phyloP scores from a whole-genome alignment of 2,329 filamentous ascomycete species.

The Clonostachys solani region DNA sequence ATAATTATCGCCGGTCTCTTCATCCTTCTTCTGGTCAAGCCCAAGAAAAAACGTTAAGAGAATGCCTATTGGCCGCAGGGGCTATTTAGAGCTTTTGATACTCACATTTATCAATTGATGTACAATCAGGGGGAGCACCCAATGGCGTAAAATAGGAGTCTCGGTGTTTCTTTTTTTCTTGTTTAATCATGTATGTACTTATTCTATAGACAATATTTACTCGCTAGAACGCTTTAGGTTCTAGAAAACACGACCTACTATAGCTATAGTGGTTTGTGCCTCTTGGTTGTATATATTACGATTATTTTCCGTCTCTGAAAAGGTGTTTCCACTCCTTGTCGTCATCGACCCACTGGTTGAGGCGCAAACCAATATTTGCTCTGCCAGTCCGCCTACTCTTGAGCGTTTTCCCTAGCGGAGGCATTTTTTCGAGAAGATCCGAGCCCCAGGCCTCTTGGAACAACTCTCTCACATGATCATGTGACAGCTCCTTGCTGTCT shows the following conservation, averaged over 20 bases:
- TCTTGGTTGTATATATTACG: not conserved
- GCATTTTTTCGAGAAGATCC: slow-evolving; percentile 14
- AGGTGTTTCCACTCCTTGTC: not conserved
- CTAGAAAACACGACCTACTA: not conserved
- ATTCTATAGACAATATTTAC: not conserved
- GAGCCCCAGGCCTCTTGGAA: slow-evolving; percentile 27
- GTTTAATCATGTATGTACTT: not conserved
- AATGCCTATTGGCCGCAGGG: not conserved
- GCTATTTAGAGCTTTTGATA: not conserved
- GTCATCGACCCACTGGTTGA: not conserved
- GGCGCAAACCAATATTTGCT: no score
- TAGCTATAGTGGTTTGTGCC: not conserved
- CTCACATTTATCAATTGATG: slow-evolving; percentile 1
- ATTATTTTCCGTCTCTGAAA: slow-evolving; percentile 2
- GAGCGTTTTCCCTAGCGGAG: no score
- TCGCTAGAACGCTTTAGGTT: not conserved
- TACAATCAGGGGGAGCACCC: not conserved
- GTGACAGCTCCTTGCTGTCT: slow-evolving; percentile 21
- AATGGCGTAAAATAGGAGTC: not conserved
- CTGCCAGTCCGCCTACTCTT: no score
- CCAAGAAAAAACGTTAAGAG: slow-evolving; percentile 42
- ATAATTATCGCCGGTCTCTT: slow-evolving; percentile 83
- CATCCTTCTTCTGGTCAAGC: slow-evolving; percentile 78
- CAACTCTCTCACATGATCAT: slow-evolving; percentile 19
- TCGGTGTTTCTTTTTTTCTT: slow-evolving; percentile 5